Percentiles rank a stretch among this genome's conserved stretches.
Evolutionary conservation across 2,329 filamentous ascomycete species (phyloP).

Genomic region (Sporothrix sp.): DNA sequence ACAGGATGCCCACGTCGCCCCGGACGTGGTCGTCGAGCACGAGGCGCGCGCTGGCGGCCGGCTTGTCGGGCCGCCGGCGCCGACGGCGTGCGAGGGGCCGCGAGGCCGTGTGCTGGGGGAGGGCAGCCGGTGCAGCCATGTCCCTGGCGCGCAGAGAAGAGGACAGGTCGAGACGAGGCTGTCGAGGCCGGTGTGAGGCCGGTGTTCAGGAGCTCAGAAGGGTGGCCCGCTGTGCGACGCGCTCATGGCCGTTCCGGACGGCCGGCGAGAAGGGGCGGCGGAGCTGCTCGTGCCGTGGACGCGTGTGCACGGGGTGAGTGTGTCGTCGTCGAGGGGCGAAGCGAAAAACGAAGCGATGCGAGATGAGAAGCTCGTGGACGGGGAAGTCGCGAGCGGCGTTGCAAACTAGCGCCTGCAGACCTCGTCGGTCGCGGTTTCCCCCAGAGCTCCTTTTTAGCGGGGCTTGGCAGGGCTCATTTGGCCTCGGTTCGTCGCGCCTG

Average conservation of each 20-base stretch:
- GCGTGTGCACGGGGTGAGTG: too few species aligned
- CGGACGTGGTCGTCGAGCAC: conserved; percentile 78
- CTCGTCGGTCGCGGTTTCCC: conserved; percentile 6
- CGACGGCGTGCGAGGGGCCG: conserved; percentile 26
- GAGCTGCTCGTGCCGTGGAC: too few species aligned
- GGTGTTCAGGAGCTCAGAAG: too few species aligned
- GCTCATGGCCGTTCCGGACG: neutral
- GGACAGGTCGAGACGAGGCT: neutral
- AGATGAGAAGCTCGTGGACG: conserved; percentile 1
- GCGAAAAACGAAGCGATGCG: conserved; percentile 7
- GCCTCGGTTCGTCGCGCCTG: conserved; percentile 15
- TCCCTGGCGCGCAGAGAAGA: neutral
- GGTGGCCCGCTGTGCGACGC: neutral
- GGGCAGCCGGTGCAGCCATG: conserved; percentile 8
- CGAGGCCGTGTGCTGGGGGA: neutral
- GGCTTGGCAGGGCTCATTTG: neutral
- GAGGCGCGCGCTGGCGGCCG: conserved; percentile 67
- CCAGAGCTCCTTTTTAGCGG: conserved; percentile 7
- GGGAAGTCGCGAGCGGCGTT: neutral
- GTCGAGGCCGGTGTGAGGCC: too few species aligned
- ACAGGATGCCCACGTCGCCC: conserved; percentile 76
- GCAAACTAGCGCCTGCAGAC: conserved; percentile 4
- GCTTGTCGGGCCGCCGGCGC: conserved; percentile 56
- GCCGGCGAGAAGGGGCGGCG: neutral
- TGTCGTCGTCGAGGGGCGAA: too few species aligned